A percentile compares a stretch with the other conserved stretches of the same genome.
phyloP scores from a whole-genome alignment of 2,329 filamentous ascomycete species.

The Fusarium austroafricanum region DNA sequence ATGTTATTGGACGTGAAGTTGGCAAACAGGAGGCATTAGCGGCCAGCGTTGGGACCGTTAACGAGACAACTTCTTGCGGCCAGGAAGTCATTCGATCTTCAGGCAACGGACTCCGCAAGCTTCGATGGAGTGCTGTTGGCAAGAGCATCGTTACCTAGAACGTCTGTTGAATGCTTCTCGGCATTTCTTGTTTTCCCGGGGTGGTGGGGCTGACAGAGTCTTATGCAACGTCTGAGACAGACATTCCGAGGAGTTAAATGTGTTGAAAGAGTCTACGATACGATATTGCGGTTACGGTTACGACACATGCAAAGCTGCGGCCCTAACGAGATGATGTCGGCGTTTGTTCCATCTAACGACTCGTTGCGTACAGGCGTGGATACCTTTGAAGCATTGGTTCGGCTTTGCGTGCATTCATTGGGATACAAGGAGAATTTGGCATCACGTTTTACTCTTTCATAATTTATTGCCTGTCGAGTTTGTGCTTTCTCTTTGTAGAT shows the following conservation, averaged over 20 bases:
- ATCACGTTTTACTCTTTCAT: conserved; percentile 3
- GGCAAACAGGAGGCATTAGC: conserved; percentile 69
- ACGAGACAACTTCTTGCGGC: conserved; percentile 62
- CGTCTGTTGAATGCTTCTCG: neutral
- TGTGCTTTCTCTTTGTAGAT: conserved; percentile 23
- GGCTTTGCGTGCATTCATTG: conserved; percentile 21
- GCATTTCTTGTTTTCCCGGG: neutral
- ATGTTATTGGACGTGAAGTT: conserved; percentile 74
- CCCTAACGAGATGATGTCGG: conserved; percentile 20
- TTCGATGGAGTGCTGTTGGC: conserved; percentile 66
- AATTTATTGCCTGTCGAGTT: conserved; percentile 20
- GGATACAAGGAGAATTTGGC: conserved; percentile 28
- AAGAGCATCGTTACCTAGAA: conserved; percentile 61
- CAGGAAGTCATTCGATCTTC: conserved; percentile 65
- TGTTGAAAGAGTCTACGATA: conserved; percentile 19
- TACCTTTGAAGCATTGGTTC: conserved; percentile 14
- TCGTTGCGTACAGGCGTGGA: conserved; percentile 15
- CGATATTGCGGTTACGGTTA: conserved; percentile 22
- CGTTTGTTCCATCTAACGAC: conserved; percentile 30
- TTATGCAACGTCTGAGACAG: conserved; percentile 6
- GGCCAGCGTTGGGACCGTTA: conserved; percentile 54
- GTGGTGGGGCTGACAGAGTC: conserved; percentile 2
- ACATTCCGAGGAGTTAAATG: neutral
- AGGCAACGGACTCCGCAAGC: conserved; percentile 62
- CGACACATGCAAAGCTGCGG: conserved; percentile 33